These are phyloP conservation scores for Candida ulmi DNA, from an alignment of 805 yeast genomes.

Conservation along the genomic window DNA sequence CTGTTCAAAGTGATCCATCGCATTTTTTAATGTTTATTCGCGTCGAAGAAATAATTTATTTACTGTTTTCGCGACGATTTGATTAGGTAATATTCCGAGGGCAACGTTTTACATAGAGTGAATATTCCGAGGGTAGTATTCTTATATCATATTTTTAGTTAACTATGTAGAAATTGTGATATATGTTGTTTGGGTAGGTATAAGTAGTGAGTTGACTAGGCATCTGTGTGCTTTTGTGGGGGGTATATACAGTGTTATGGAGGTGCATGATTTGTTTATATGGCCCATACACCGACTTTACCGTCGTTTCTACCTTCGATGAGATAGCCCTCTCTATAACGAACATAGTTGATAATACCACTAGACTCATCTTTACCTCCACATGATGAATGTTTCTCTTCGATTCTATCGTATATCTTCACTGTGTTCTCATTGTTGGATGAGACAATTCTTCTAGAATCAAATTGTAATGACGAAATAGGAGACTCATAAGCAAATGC, in stretches of 20 bases:
- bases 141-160: too few relatives aligned
- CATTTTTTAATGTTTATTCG: not conserved
- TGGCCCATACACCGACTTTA: constrained; percentile 59
- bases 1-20: not conserved
- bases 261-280: too few relatives aligned
- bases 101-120: too few relatives aligned
- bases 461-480: constrained; percentile 54
- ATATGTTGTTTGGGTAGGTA: too few relatives aligned
- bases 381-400: constrained; percentile 47
- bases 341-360: constrained; percentile 34
- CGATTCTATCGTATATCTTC: constrained; percentile 53
- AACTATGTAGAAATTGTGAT: too few relatives aligned
- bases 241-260: not conserved
- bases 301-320: constrained; percentile 64
- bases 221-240: not conserved
- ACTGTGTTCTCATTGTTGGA: constrained; percentile 45
- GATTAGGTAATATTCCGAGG: not conserved
- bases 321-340: constrained; percentile 58
- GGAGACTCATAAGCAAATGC: constrained; percentile 58
- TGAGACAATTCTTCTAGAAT: constrained; percentile 47
- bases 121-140: not conserved
- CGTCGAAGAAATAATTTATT: too few relatives aligned
- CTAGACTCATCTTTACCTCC: constrained; percentile 33
- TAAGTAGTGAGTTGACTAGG: too few relatives aligned
- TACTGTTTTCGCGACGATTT: too few relatives aligned